Evolutionary conservation across 768 basidiomycete genomes (phyloP).

Genomic region (Mycena belliarum): DNA sequence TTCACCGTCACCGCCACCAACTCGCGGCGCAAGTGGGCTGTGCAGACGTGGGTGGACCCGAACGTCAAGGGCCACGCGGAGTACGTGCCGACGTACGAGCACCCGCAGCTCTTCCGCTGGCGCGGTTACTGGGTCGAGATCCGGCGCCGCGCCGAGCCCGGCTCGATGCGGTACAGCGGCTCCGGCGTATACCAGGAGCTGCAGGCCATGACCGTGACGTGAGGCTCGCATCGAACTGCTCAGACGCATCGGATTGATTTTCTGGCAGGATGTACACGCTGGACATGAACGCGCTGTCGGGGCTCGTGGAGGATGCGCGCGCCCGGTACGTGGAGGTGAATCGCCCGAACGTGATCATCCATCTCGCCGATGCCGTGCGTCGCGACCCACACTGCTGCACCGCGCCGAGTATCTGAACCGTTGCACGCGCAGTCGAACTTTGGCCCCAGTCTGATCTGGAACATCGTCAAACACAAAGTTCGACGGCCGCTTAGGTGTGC

Average conservation of each 20-base stretch:
- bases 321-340: constrained; percentile 39
- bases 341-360: constrained; percentile 43
- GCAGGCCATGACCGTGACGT: constrained; percentile 33
- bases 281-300: constrained; percentile 40
- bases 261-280: constrained; percentile 48
- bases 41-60: constrained; percentile 5
- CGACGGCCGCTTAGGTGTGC: constrained; percentile 27
- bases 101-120: constrained; percentile 45
- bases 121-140: constrained; percentile 45
- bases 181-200: not conserved
- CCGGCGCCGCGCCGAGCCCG: constrained; percentile 20
- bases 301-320: constrained; percentile 44
- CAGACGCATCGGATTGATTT: no score
- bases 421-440: constrained; percentile 22
- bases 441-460: constrained; percentile 21
- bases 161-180: constrained; percentile 3
- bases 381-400: not conserved
- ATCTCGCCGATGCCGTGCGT: constrained; percentile 35
- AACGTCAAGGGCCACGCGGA: constrained; percentile 34
- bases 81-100: constrained; percentile 42
- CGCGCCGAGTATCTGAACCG: no score
- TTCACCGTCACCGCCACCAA: constrained; percentile 41
- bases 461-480: constrained; percentile 25
- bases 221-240: constrained; percentile 20
- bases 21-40: constrained; percentile 29